Evolutionary conservation across 495 filamentous ascomycete species (phyloP), one percentile per base, ranked within the genome.

Genomic region (Aspergillus homomorphus): DNA sequence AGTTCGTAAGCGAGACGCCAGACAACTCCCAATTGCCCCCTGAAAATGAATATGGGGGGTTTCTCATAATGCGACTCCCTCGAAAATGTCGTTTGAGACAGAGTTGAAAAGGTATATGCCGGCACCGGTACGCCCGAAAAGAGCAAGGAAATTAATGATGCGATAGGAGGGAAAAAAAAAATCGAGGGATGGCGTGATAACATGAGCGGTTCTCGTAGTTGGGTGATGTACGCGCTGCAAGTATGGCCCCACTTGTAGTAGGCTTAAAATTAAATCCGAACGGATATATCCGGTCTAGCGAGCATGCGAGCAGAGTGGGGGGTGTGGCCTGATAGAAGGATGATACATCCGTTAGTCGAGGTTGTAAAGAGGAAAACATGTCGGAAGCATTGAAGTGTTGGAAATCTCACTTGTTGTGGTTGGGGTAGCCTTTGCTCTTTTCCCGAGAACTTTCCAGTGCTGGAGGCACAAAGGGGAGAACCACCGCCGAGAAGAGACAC

Each of bases 241-340:
- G 51, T 60, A 48, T 26, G 18, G 30, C 23, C 53, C 53, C 21
- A 24, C 48, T 51, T 23, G 15, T 38, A 23, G 15, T 38, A 23
- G 22, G 4, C 4, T 21, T 48, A 48, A 14, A 4, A 7, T 12
- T 45, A 45, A 45, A 52, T 50, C 61, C 53, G 57, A 57, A 53
- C 51, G 26, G 44, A 15, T 44, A 53, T 53, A 22, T 15, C 33
- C 48, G 21, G 42, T 48, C 59, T 75, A 79, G 48, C 76, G 72
- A 22, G 76, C 72, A 59, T 79, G 76, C 64, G 77, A 79, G 63
- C 76, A 79, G 18, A 79, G 76, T 22, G 76, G 76, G 50, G 76
- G 76, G 24, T 75, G 66, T 5, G 70, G 62, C 28, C 70, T 73
- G 41, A 9, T 18, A 23, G 45, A 5, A 24, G 16, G 38, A 15